Conservation (phyloP, 2,329 filamentous ascomycete species). For the Tolypocladium inflatum region DNA sequence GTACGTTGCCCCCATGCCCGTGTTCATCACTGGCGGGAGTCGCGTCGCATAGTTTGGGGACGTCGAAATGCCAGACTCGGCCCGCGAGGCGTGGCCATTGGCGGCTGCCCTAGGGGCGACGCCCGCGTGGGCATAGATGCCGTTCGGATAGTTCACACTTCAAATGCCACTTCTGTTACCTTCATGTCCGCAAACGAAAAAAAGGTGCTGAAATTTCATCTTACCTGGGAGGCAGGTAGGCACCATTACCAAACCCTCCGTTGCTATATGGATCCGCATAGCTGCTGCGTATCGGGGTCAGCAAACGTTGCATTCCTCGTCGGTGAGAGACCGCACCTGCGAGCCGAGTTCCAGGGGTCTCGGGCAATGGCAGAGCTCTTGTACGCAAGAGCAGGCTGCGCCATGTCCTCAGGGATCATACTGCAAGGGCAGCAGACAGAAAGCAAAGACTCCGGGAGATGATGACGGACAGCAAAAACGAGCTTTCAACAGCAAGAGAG, state of each 20-base stretch:
- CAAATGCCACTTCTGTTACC: conserved; percentile 21
- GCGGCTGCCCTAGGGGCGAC: conserved; percentile 6
- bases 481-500: not conserved
- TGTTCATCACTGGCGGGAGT: conserved; percentile 29
- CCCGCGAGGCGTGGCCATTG: conserved; percentile 26
- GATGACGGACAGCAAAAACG: not conserved
- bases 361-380: conserved; percentile 34
- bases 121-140: conserved; percentile 18
- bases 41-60: conserved; percentile 32
- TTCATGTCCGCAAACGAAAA: conserved; percentile 1
- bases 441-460: not conserved
- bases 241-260: conserved; percentile 24
- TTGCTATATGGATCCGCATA: conserved; percentile 19
- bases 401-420: conserved; percentile 32
- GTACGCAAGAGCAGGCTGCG: conserved; percentile 38
- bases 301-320: not conserved
- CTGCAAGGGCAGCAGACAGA: conserved; percentile 6
- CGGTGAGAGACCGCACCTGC: conserved; percentile 34
- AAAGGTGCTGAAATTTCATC: conserved; percentile 10
- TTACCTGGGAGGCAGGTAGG: conserved; percentile 30
- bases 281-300: conserved; percentile 14
- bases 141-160: conserved; percentile 34
- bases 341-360: conserved; percentile 39
- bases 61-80: conserved; percentile 28
- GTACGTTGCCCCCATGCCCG: conserved; percentile 16